Percentiles rank a stretch among this genome's conserved stretches.
These are phyloP conservation scores for Brettanomyces anomalus DNA, from an alignment of 805 yeast species.

Conservation along the genomic window DNA sequence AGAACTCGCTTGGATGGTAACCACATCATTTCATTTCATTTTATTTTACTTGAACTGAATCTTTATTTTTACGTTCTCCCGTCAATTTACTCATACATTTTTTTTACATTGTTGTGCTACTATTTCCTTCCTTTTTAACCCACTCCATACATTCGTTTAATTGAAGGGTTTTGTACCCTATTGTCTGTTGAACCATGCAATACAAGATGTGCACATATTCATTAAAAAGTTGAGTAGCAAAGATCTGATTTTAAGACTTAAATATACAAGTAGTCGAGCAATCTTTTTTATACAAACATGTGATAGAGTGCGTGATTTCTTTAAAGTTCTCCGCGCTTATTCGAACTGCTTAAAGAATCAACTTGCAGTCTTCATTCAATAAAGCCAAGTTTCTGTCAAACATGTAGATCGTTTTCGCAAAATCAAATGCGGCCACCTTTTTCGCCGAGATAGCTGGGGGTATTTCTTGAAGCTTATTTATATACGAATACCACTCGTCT, in stretches of 20 bases:
- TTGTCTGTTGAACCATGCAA: too few relatives aligned
- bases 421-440: slow-evolving; percentile 3
- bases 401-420: slow-evolving; percentile 4
- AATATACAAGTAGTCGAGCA: background rate
- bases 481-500: slow-evolving; percentile 9
- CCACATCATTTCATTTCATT: background rate
- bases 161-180: too few relatives aligned
- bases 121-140: background rate
- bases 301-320: slow-evolving; percentile 1
- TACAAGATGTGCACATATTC: background rate
- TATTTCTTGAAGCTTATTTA: slow-evolving; percentile 2
- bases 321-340: too few relatives aligned
- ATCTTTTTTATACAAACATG: too few relatives aligned
- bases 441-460: slow-evolving; percentile 1
- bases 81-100: background rate
- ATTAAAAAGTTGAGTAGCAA: background rate
- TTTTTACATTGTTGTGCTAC: slow-evolving; percentile 2
- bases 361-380: slow-evolving; percentile 14
- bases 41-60: background rate
- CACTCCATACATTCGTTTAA: background rate
- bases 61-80: background rate
- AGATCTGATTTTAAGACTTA: slow-evolving; percentile 1
- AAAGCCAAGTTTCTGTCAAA: slow-evolving; percentile 15
- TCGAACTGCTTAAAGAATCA: slow-evolving; percentile 5
- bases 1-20: slow-evolving; percentile 67